phyloP scores from a whole-genome alignment of 2,329 filamentous ascomycete species.

The Curvularia spicifera region DNA sequence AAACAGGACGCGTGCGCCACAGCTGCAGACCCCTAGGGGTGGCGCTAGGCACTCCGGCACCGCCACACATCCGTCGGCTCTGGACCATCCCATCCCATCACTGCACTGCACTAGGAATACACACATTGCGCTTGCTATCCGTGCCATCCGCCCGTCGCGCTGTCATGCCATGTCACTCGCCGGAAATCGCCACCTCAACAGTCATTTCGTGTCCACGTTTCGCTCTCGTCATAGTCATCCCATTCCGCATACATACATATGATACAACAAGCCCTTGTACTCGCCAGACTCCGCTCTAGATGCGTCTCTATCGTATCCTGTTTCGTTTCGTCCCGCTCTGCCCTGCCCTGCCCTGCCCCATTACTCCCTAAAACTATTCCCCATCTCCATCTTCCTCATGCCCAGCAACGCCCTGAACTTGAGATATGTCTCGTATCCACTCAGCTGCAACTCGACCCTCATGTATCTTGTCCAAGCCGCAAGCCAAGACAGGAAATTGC shows the following conservation, averaged over 20 bases:
- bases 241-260: neutral
- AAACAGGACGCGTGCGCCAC: slow-evolving; percentile 2
- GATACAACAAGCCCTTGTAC: neutral
- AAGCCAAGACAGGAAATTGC: slow-evolving; percentile 60
- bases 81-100: neutral
- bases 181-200: neutral
- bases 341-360: neutral
- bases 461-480: slow-evolving; percentile 61
- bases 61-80: neutral
- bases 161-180: neutral
- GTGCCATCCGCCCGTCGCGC: neutral
- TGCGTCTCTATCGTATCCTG: neutral
- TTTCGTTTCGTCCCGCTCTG: neutral
- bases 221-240: neutral
- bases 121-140: neutral
- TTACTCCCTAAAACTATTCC: slow-evolving; percentile 26
- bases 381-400: slow-evolving; percentile 41
- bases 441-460: slow-evolving; percentile 64
- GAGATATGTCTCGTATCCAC: slow-evolving; percentile 64
- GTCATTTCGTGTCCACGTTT: neutral
- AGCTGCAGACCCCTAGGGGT: neutral
- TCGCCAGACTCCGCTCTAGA: slow-evolving; percentile 7
- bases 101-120: neutral
- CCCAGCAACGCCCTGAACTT: slow-evolving; percentile 59
- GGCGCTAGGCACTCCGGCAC: neutral